These are phyloP conservation scores for Flaveria brownii DNA, from an alignment of 129 eudicot species.

Conservation along the genomic window DNA sequence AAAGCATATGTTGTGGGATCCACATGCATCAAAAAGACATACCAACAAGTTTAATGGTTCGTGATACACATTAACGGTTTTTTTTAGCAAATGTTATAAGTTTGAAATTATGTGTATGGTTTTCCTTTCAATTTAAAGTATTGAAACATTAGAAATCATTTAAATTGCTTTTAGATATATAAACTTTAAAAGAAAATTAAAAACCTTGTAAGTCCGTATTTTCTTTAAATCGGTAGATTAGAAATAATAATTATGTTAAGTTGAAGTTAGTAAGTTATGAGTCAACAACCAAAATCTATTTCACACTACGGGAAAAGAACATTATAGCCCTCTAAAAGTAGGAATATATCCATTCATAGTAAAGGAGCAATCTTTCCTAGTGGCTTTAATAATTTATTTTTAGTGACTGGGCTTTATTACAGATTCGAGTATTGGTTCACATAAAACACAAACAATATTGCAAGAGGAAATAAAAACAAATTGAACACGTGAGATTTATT, in stretches of 20 bases:
- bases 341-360: neutral
- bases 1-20: slow-evolving; percentile 35
- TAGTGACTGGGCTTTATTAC: no score
- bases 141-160: no score
- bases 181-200: neutral
- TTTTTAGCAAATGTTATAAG: neutral
- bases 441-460: no score
- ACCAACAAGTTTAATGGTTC: neutral
- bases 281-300: slow-evolving; percentile 1
- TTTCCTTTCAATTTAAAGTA: neutral
- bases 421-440: no score
- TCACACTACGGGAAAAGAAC: neutral
- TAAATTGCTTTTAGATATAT: neutral
- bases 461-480: no score
- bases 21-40: slow-evolving; percentile 18
- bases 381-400: no score
- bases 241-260: neutral
- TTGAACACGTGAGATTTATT: no score
- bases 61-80: neutral
- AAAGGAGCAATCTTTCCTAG: no score
- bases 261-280: no score
- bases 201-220: no score
- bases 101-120: neutral
- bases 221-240: neutral
- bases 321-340: neutral